Evolutionary conservation across 495 filamentous ascomycete genomes (phyloP).

Genomic region (Bryoglossum gracile): DNA sequence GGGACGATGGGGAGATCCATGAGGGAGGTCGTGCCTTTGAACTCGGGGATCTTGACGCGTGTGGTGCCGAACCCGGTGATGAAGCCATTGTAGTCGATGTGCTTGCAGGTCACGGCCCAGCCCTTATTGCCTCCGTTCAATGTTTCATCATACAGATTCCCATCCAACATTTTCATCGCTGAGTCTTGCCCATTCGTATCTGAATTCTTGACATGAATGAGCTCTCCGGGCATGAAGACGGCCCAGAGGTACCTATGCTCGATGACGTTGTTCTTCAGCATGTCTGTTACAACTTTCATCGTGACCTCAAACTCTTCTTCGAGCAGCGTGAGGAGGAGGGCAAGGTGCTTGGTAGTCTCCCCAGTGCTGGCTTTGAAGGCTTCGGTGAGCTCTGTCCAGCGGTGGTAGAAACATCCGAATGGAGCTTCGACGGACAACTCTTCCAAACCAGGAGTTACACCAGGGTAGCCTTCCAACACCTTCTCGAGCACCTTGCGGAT

Average conservation of each 20-base stretch:
- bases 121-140: neutral
- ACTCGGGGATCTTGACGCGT: constrained; percentile 59
- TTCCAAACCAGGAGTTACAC: neutral
- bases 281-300: neutral
- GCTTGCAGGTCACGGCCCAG: constrained; percentile 13
- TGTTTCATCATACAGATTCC: neutral
- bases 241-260: neutral
- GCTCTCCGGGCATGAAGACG: neutral
- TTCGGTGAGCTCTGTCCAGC: neutral
- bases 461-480: neutral
- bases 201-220: neutral
- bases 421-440: neutral
- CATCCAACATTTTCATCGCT: neutral
- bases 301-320: neutral
- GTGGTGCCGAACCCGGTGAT: constrained; percentile 46
- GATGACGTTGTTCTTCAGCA: neutral
- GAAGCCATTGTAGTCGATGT: constrained; percentile 59
- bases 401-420: constrained; percentile 1
- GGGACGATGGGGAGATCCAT: constrained; percentile 67
- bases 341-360: neutral
- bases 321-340: neutral
- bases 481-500: neutral
- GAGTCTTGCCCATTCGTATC: neutral
- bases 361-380: neutral
- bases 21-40: constrained; percentile 76